A percentile compares a stretch with the other conserved stretches of the same genome.
Evolutionary conservation across 257 asterid species (phyloP).

Genomic region (Prunella vulgaris): DNA sequence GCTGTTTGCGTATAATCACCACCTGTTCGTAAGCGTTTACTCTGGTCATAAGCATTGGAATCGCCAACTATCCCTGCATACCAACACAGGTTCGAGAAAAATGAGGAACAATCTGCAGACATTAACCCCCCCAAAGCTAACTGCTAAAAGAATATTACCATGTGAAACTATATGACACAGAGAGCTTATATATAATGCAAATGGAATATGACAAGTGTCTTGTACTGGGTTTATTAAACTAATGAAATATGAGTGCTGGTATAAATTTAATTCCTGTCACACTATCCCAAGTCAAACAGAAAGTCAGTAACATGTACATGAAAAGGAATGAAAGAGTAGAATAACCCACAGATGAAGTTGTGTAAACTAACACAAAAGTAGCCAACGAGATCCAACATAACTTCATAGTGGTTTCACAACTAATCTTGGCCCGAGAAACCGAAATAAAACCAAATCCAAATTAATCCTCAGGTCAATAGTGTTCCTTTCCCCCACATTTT

Average conservation of each 20-base stretch:
- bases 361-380: background rate
- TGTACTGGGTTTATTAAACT: background rate
- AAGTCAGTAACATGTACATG: background rate
- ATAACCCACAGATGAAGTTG: background rate
- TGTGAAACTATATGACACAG: background rate
- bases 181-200: background rate
- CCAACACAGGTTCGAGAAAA: background rate
- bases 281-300: background rate
- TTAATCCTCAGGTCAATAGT: background rate
- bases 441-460: background rate
- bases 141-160: background rate
- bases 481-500: background rate
- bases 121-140: background rate
- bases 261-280: background rate
- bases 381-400: background rate
- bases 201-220: background rate
- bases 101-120: background rate
- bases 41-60: constrained; percentile 84
- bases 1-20: constrained; percentile 86
- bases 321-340: background rate
- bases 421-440: background rate
- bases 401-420: background rate
- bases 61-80: constrained; percentile 69
- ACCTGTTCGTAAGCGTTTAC: constrained; percentile 93
- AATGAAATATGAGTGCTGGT: background rate